Evolutionary conservation across 306 rosid species (phyloP).

Genomic region (Bauhinia variegata): DNA sequence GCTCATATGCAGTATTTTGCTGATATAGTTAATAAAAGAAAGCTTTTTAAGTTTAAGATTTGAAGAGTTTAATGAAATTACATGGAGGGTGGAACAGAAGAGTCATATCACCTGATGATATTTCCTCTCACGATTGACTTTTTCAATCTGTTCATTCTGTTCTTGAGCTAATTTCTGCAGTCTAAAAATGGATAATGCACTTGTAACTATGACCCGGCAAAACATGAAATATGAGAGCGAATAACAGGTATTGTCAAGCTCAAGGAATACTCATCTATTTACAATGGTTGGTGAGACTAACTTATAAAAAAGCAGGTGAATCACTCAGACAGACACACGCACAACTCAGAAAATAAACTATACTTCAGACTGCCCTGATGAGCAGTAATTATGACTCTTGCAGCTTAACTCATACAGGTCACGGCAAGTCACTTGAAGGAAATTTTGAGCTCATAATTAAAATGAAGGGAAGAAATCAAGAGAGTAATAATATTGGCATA

Average conservation of each 20-base stretch:
- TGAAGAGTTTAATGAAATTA: constrained; percentile 18
- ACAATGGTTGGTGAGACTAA: neutral
- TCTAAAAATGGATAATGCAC: constrained; percentile 52
- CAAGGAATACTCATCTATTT: constrained; percentile 12
- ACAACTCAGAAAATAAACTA: neutral
- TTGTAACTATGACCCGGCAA: constrained; percentile 22
- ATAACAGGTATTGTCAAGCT: constrained; percentile 14
- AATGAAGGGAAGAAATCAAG: neutral
- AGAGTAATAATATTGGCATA: neutral
- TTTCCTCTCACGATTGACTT: constrained; percentile 91
- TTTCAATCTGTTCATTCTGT: constrained; percentile 74
- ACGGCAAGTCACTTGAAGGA: neutral
- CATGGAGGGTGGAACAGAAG: constrained; percentile 17
- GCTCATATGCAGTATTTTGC: constrained; percentile 95
- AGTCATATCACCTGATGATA: constrained; percentile 89
- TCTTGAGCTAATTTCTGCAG: constrained; percentile 88
- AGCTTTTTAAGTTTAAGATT: constrained; percentile 24
- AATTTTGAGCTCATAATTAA: neutral
- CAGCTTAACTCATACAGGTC: neutral
- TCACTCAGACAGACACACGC: neutral
- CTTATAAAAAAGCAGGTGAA: neutral
- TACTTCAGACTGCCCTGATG: constrained; percentile 11
- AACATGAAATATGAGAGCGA: constrained; percentile 22
- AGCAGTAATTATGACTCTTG: neutral
- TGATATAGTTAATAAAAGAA: constrained; percentile 36